Evolutionary conservation across 805 yeast species (phyloP), one percentile per base, ranked within the genome.

Genomic region (Sugiyamaella smithiae): DNA sequence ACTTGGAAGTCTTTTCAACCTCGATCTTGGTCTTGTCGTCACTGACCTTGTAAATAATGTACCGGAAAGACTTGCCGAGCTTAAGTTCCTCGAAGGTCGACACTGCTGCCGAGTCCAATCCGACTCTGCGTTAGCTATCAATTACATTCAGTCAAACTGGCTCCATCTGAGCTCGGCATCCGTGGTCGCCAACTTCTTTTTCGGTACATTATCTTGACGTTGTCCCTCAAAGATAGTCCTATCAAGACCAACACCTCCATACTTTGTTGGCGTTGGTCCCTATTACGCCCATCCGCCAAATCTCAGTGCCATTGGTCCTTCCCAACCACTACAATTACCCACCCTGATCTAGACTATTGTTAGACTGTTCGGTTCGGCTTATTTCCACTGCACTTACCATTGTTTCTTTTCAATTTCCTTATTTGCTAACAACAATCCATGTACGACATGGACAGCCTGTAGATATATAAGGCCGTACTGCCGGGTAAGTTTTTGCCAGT

Each of bases 81-180:
- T 93, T 93, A 72, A 93, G 81, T 67, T 90, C 97, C 69, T 91
- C 88, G 84, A 90, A 93, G 51, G 97, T 96, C 60, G 81, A 75
- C 68, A 91, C 78, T 58, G 97, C 88, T 68, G 89, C 97, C 70
- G 91, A 93, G 62, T 85, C 82, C 63, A 85, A 87, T 57, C 87
- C 82, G 66, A 85, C 91, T 74, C 93, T 82, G 38, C 16, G 47
- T 38, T 43, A 41, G 50, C 20, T 24, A n/a, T 29, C 33, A 5
- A 38, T 11, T 9, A 43, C 5, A 33, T n/a, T n/a, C n/a, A n/a
- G n/a, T n/a, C n/a, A n/a, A n/a, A n/a, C n/a, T n/a, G n/a, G n/a
- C n/a, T 25, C 38, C 25, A 11, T 19, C 12, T 20, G 23, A 5
- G 24, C 26, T 4, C 25, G 4, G 22, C 46, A 11, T 26, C 28